Conservation (phyloP, 305 asterid species). For the Ajuga reptans region DNA sequence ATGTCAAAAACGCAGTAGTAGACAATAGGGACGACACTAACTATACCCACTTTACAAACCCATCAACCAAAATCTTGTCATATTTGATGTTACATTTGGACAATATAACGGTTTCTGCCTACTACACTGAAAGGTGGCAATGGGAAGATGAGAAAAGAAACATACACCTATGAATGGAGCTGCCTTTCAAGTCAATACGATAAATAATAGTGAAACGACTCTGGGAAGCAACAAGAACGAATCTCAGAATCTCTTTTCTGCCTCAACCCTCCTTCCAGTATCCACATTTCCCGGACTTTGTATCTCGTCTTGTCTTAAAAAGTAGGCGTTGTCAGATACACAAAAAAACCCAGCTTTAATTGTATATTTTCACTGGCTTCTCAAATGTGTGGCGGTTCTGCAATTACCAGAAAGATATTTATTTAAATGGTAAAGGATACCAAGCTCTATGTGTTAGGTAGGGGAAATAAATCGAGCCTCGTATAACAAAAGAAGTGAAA, state of each 20-base stretch:
- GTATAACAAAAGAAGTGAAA: no score
- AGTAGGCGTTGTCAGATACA: constrained; percentile 4
- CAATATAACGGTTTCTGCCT: constrained; percentile 19
- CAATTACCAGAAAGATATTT: constrained; percentile 19
- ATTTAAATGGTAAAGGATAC: no score
- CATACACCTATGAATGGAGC: constrained; percentile 21
- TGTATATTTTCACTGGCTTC: constrained; percentile 75
- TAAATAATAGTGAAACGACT: constrained; percentile 19
- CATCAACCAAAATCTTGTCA: constrained; percentile 30
- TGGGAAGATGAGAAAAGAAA: neutral
- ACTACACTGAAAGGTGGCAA: constrained; percentile 19
- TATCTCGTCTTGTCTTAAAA: constrained; percentile 26
- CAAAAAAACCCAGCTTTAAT: constrained; percentile 31
- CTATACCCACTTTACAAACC: constrained; percentile 44
- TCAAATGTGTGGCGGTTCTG: constrained; percentile 82
- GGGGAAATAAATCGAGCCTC: no score
- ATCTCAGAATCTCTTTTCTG: neutral
- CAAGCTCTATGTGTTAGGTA: no score
- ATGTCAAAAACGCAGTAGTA: neutral
- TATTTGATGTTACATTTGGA: constrained; percentile 22
- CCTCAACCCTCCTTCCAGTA: constrained; percentile 8
- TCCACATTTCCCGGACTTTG: constrained; percentile 7
- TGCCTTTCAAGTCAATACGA: constrained; percentile 18
- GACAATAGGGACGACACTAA: constrained; percentile 14
- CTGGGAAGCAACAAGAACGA: neutral